Percentiles rank a stretch among this genome's conserved stretches.
These are phyloP conservation scores for Spatholobus suberectus DNA, from an alignment of 306 rosid genomes.

Conservation along the genomic window DNA sequence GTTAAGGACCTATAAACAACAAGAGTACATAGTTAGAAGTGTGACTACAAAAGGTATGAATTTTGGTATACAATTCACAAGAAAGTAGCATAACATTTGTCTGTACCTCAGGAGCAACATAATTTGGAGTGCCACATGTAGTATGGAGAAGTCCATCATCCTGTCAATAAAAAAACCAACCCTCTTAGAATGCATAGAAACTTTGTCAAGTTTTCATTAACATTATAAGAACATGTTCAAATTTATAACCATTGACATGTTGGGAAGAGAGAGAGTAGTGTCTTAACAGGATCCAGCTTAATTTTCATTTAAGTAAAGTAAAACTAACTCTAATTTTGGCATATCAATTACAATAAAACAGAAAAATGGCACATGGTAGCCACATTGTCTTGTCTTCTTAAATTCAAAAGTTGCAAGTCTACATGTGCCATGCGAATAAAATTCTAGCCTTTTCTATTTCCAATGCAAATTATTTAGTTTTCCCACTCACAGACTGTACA, in stretches of 20 bases:
- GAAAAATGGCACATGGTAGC: background rate
- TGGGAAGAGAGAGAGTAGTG: background rate
- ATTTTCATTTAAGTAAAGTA: background rate
- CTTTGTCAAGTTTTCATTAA: background rate
- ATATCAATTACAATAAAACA: background rate
- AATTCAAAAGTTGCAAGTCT: background rate
- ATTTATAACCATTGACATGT: background rate
- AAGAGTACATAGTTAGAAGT: slow-evolving; percentile 36
- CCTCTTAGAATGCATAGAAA: slow-evolving; percentile 14
- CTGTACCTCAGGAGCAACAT: slow-evolving; percentile 97
- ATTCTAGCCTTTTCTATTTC: background rate
- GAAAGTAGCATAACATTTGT: slow-evolving; percentile 24
- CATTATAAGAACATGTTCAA: slow-evolving; percentile 30
- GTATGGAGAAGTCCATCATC: slow-evolving; percentile 99
- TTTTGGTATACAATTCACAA: background rate
- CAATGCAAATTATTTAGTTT: background rate
- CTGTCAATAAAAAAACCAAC: slow-evolving; percentile 53
- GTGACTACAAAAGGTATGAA: slow-evolving; percentile 4
- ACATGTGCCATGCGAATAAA: background rate
- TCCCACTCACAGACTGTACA: background rate
- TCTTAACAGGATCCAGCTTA: background rate
- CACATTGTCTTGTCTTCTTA: background rate
- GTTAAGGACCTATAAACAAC: slow-evolving; percentile 76
- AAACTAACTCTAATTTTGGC: background rate
- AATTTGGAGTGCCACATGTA: slow-evolving; percentile 98